These are phyloP conservation scores for Nakaseomyces sp. DNA, from an alignment of 1,139 yeast species.

Conservation along the genomic window DNA sequence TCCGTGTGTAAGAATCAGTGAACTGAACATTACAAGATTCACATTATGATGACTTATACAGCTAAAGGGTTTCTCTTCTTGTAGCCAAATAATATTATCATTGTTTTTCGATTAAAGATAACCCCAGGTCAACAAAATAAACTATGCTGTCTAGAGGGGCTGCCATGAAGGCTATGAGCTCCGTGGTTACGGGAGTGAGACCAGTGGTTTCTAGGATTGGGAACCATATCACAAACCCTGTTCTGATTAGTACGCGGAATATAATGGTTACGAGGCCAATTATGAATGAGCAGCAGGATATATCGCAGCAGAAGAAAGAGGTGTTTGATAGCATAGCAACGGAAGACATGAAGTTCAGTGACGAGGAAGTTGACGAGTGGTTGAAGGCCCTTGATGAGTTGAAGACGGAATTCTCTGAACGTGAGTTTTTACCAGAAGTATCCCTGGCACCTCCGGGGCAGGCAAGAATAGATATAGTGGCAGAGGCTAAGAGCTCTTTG, in stretches of 20 bases:
- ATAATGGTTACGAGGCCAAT: neutral
- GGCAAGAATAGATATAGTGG: slow-evolving; percentile 37
- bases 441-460: slow-evolving; percentile 33
- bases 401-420: slow-evolving; percentile 37
- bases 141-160: neutral
- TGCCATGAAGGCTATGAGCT: neutral
- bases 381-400: slow-evolving; percentile 50
- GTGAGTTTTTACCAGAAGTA: slow-evolving; percentile 30
- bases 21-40: too few relatives aligned
- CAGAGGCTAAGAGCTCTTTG: slow-evolving; percentile 19
- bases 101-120: too few relatives aligned
- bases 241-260: neutral
- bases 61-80: too few relatives aligned
- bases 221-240: neutral
- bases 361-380: slow-evolving; percentile 61
- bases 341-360: slow-evolving; percentile 23
- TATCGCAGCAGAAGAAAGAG: neutral
- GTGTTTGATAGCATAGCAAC: too few relatives aligned
- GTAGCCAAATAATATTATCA: too few relatives aligned
- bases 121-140: too few relatives aligned
- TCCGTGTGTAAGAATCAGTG: too few relatives aligned
- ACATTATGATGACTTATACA: too few relatives aligned
- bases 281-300: neutral
- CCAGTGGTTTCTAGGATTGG: neutral
- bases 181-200: neutral